Evolutionary conservation across 2,329 filamentous ascomycete genomes (phyloP), one percentile per base, ranked within the genome.

Genomic region (Lasiodiplodia gonubiensis): DNA sequence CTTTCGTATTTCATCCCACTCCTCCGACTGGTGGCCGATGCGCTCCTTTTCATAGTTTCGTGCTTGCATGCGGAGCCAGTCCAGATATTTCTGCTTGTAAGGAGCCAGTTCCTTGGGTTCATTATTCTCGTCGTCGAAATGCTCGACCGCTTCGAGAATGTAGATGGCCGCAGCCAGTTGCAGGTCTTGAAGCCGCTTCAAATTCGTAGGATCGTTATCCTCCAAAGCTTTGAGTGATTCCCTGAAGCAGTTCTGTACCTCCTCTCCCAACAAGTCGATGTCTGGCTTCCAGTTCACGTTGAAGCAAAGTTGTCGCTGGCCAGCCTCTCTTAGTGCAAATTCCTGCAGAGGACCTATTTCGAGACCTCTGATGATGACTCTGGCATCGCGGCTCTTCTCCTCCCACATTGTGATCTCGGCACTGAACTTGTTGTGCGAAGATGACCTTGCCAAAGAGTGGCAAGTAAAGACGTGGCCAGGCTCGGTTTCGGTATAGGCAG

Each of bases 241-340:
- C 21, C 49, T 54, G 16, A 65, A 57, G 27, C 52, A 57, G 39
- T 30, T 65, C 53, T 67, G 64, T 12, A 63, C 59, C 30, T 67
- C 52, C 30, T 46, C 46, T 21, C 54, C 53, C 16, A 67, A 55
- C 21, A 67, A 55, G 25, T 67, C 64, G 33, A 67, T 67, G 39
- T 67, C 66, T 27, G 66, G 66, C 33, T 67, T 67, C 57, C 55
- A 64, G 30, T 18, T 30, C 42, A 67, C 54, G 25, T 67, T 67
- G 39, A 51, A 67, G 37, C 64, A 59, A n/a, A 67, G 64, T 25
- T 67, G 52, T 1, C 64, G 64, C 23, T 67, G 53, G 25, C 64
- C 64, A 23, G 52, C 53, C 25, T 51, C 54, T 39, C 53, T 48
- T 1, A 59, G 48, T 2, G 52, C 46, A 12, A 63, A 37, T 51